Base-by-base conservation (phyloP, 805 yeast species). In the Spathaspora gorwiae region DNA sequence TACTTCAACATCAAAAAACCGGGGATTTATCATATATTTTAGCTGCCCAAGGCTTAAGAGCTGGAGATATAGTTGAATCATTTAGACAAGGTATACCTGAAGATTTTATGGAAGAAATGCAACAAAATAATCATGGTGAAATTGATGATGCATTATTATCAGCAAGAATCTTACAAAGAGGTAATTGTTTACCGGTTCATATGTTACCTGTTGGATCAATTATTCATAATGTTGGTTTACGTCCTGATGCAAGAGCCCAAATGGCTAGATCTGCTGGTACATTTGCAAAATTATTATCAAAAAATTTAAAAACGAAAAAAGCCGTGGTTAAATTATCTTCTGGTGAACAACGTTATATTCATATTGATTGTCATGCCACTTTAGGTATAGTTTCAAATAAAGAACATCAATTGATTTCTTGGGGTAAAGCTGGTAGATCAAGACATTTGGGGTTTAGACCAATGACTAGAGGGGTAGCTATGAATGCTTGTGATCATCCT, bases 401-500 rank as follows among this genome's bases (percentile, higher is more conserved):
- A 43, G 97, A 90, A 54, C 97, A 92, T 68, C 94, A 87, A 69
- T 87, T 88, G 55, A 79, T 81, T 51, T 79, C 87, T 47, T 79
- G 89, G 71, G 99, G 99, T 76, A 94, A 94, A 66, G 99, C 99
- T 24, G 99, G 99, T 59, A 81, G 97, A 68, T 76, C 84, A 43
- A 84, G 99, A 65, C 84, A 90, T 76, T 73, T 86, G 62, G 99
- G 98, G 52, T 83, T 85, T 59, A 83, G 98, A 68, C 99, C 99
- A 33, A 81, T 84, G 42, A 97, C 90, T 35, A 85, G 99, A 75
- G 99, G 99, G 79, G 87, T 89, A 56, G 98, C 99, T 41, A 89
- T 88, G 96, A 94, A 94, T 71, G 94, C 94, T 52, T 81, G 83
- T 63, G 97, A 94, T 68, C 99, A 94, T 74, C 99, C 99, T 53